phyloP scores from a whole-genome alignment of 805 yeast genomes.

The Nakazawaea pomicola region DNA sequence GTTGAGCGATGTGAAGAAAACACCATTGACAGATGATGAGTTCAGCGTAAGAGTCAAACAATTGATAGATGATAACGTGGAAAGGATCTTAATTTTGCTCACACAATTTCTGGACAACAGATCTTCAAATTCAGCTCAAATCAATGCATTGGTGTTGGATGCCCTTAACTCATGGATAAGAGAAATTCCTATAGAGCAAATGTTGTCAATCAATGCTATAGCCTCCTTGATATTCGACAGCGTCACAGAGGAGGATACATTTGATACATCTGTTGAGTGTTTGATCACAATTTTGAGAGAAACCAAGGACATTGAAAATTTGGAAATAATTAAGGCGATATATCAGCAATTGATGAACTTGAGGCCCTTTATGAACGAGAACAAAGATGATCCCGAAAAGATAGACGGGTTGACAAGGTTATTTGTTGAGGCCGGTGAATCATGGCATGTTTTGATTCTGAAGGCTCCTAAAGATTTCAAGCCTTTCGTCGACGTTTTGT shows the following conservation, averaged over 20 bases:
- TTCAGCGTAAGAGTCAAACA: conserved; percentile 57
- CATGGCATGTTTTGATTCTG: conserved; percentile 88
- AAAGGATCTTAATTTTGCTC: conserved; percentile 60
- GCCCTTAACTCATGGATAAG: conserved; percentile 88
- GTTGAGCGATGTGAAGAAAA: conserved; percentile 66
- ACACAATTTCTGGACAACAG: conserved; percentile 38
- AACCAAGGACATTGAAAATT: conserved; percentile 69
- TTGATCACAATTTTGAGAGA: conserved; percentile 76
- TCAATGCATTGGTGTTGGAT: conserved; percentile 49
- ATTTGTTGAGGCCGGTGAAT: conserved; percentile 89
- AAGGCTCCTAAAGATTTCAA: conserved; percentile 63
- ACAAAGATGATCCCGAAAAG: conserved; percentile 55
- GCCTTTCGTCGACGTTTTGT: conserved; percentile 67
- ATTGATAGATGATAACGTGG: conserved; percentile 63
- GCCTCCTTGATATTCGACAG: conserved; percentile 66
- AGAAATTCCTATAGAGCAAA: conserved; percentile 71
- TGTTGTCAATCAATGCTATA: conserved; percentile 61
- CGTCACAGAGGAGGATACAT: conserved; percentile 52
- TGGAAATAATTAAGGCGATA: conserved; percentile 57
- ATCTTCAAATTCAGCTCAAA: conserved; percentile 25
- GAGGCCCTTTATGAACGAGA: conserved; percentile 44
- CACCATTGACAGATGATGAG: conserved; percentile 80
- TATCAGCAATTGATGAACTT: conserved; percentile 64
- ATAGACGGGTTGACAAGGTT: conserved; percentile 69
- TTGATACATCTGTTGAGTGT: conserved; percentile 85